Evolutionary conservation across 1,139 yeast species (phyloP), one percentile per base, ranked within the genome.

Genomic region (Hyphopichia khmerensis): DNA sequence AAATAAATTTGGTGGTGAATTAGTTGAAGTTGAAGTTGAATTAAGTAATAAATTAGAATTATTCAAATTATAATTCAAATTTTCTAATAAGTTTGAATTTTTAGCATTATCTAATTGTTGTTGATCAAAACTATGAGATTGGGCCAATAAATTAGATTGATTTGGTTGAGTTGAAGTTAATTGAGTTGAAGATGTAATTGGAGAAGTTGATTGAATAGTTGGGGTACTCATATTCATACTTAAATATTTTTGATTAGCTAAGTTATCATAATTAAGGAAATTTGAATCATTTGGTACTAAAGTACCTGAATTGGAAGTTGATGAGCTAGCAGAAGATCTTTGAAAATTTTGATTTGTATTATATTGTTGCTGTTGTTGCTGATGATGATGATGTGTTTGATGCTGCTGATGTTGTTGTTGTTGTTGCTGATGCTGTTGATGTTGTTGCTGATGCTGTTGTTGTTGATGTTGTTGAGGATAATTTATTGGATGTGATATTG

Each of bases 1-100:
- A 39, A 59, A 56, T 46, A 61, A 52, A 39, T 55, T 61, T 14
- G 65, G 64, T 8, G 67, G 66, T n/a, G 66, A 58, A 43, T 44
- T 48, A 32, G 49, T 59, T 4, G 15, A 15, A 14, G 32, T 14
- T 38, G 55, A 60, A 10, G 36, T n/a, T 11, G 27, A 13, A 13
- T 34, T 34, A 34, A n/a, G 14, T 27, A n/a, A n/a, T 10, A n/a
- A 11, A 5, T 10, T 27, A 7, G 14, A 11, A 13, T 37, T 47
- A 33, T 14, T 38, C 42, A 14, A 39, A 39, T 33, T 43, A 46
- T 17, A 42, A 39, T 27, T 36, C 47, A n/a, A 40, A 38, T 15
- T 39, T 43, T 13, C 30, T 37, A 32, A 18, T 17, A 18, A 32
- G 21, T 39, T 35, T 10, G 35, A 29, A 26, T 30, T 9, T 33